Percentiles rank a stretch among this genome's conserved stretches.
Evolutionary conservation across 2,329 filamentous ascomycete genomes (phyloP).

Genomic region (Apiospora arundinis): DNA sequence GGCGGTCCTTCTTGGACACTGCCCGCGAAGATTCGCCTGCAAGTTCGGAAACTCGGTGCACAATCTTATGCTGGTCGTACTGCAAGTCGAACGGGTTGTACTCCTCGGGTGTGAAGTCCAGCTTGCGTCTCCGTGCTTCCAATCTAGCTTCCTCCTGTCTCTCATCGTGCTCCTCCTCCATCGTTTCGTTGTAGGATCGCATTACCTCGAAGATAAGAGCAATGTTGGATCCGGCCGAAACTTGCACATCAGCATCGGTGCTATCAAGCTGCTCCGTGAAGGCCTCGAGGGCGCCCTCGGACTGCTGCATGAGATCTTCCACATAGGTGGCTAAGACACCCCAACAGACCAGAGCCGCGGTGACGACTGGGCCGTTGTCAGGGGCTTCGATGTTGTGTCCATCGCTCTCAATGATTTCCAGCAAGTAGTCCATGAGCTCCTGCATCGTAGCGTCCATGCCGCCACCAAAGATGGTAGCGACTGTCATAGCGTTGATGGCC

Average conservation of each 20-base stretch:
- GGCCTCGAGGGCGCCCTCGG: slow-evolving; percentile 75
- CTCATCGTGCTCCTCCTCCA: slow-evolving; percentile 49
- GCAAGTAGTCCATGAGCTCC: slow-evolving; percentile 75
- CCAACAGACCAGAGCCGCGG: slow-evolving; percentile 79
- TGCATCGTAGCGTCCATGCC: slow-evolving; percentile 71
- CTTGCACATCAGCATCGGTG: slow-evolving; percentile 73
- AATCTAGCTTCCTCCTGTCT: slow-evolving; percentile 28
- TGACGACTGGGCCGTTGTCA: slow-evolving; percentile 74
- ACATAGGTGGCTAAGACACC: slow-evolving; percentile 79
- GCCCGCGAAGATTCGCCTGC: slow-evolving; percentile 55
- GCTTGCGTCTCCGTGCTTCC: slow-evolving; percentile 22
- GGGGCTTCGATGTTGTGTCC: slow-evolving; percentile 74
- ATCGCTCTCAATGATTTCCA: slow-evolving; percentile 82
- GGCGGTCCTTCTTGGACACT: slow-evolving; percentile 56
- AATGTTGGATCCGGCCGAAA: slow-evolving; percentile 80
- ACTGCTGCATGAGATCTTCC: slow-evolving; percentile 74
- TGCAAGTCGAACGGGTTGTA: slow-evolving; percentile 44
- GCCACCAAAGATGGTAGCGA: slow-evolving; percentile 78
- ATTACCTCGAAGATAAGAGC: slow-evolving; percentile 81
- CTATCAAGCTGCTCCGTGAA: slow-evolving; percentile 88
- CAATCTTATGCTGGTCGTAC: slow-evolving; percentile 56
- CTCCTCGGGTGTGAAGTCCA: slow-evolving; percentile 22
- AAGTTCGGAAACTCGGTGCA: slow-evolving; percentile 55
- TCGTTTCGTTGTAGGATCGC: slow-evolving; percentile 55
- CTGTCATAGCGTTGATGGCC: slow-evolving; percentile 75